Evolutionary conservation across 768 basidiomycete species (phyloP).

Genomic region (Cubamyces lactineus): DNA sequence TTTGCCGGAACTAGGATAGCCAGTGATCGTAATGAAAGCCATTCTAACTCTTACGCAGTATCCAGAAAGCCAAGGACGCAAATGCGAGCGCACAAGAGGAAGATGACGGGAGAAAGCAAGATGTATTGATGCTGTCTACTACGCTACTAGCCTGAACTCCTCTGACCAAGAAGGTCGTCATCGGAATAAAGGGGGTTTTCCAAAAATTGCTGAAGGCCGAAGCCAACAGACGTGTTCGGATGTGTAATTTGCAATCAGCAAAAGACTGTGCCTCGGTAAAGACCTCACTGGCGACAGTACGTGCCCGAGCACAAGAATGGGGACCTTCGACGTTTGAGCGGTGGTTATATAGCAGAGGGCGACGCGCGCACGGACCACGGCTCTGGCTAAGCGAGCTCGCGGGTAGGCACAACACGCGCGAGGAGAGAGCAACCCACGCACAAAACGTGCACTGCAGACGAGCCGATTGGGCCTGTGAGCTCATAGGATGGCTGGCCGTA

Average conservation of each 20-base stretch:
- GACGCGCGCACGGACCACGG: slow-evolving; percentile 57
- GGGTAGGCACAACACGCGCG: neutral
- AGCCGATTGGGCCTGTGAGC: neutral
- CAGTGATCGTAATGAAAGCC: slow-evolving; percentile 92
- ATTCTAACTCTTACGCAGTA: slow-evolving; percentile 45
- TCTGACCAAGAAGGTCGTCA: slow-evolving; percentile 24
- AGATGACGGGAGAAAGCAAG: slow-evolving; percentile 12
- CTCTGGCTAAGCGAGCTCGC: neutral
- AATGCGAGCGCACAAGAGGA: neutral
- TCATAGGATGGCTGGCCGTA: no score
- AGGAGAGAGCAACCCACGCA: neutral
- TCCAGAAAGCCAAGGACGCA: no score
- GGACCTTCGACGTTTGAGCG: slow-evolving; percentile 22
- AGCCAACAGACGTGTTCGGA: slow-evolving; percentile 92
- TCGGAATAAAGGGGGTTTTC: slow-evolving; percentile 41
- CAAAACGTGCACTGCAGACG: neutral
- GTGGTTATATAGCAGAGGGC: slow-evolving; percentile 45
- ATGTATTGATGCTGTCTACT: slow-evolving; percentile 10
- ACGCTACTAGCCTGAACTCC: slow-evolving; percentile 11
- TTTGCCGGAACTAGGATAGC: slow-evolving; percentile 90
- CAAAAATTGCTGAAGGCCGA: slow-evolving; percentile 93
- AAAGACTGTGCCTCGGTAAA: slow-evolving; percentile 94
- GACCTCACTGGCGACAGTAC: slow-evolving; percentile 96
- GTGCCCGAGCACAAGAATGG: slow-evolving; percentile 90
- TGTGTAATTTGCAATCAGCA: slow-evolving; percentile 98